Base-by-base conservation (phyloP, 371 early-diverging fungal species). In the Conidiobolus incongruus region DNA sequence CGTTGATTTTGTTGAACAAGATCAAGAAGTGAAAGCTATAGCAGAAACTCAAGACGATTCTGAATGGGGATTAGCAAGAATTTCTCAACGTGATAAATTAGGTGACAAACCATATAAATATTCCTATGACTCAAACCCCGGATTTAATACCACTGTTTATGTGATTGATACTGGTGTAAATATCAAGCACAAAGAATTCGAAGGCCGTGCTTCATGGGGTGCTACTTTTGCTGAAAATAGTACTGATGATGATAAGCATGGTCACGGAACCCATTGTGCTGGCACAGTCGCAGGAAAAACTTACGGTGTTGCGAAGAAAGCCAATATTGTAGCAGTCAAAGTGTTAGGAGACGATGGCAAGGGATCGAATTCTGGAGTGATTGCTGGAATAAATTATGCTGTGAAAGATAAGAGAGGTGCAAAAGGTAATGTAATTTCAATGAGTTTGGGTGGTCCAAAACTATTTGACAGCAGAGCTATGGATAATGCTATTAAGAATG, bases 31-130 rank as follows among this genome's bases (percentile, higher is more conserved):
- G 32, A 73, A 77, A 60, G 64, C 80, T 8, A 46, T 52, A n/a
- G n/a, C n/a, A 31, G 76, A 75, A 22, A 51, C 67, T 33, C 79
- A n/a, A 86, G 59, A 62, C 21, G 60, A 68, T 47, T 85, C 92
- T 16, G 82, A 89, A n/a, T 92, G 92, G 92, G 92, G 90, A 32
- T 58, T 89, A n/a, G 70, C 85, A 39, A 82, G 92, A 47, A 65
- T 89, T 46, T 76, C 86, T 28, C 83, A 82, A 52, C 76, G 81
- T 51, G 52, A 69, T 48, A 49, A 11, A 60, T 82, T 41, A 58
- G 63, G 22, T 55, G 76, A 16, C 53, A 63, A 29, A 74, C 64
- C 36, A 77, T 68, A 24, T 17, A 38, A 47, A 39, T 71, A 68
- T 49, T 35, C 28, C 8, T 71, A 58, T 54, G 58, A 69, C 40